Conservation (phyloP, 2,329 filamentous ascomycete species). For the Aspergillus fumigatus region DNA sequence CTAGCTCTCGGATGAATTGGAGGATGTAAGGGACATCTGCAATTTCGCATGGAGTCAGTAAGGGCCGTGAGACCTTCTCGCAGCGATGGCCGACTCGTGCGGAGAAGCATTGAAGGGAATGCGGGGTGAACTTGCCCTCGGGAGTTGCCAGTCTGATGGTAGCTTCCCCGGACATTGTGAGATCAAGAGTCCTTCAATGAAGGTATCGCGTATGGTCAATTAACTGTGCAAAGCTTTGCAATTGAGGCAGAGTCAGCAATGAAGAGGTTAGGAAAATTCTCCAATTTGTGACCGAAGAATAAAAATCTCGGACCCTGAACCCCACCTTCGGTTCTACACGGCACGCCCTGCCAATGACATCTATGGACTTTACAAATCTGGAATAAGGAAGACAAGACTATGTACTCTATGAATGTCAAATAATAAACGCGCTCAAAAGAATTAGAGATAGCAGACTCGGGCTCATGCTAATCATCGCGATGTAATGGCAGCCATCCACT, state of each 20-base stretch:
- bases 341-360: neutral
- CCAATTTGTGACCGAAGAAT: neutral
- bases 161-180: slow-evolving; percentile 31
- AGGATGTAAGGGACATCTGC: slow-evolving; percentile 80
- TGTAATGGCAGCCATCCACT: slow-evolving; percentile 73
- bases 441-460: neutral
- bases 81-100: neutral
- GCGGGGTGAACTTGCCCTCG: slow-evolving; percentile 26
- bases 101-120: neutral
- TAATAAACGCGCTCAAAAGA: neutral
- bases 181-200: neutral
- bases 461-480: slow-evolving; percentile 34
- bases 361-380: neutral
- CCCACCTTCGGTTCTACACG: neutral
- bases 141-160: slow-evolving; percentile 40
- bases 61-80: neutral
- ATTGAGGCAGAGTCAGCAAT: neutral
- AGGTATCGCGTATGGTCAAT: neutral
- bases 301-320: neutral
- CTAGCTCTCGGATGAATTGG: slow-evolving; percentile 75
- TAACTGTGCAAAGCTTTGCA: neutral
- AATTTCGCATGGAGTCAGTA: neutral
- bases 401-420: neutral
- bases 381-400: neutral
- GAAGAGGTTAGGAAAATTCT: neutral